Evolutionary conservation across 2,329 filamentous ascomycete genomes (phyloP), one percentile per base, ranked within the genome.

Genomic region (Aspergillus phoenicis): DNA sequence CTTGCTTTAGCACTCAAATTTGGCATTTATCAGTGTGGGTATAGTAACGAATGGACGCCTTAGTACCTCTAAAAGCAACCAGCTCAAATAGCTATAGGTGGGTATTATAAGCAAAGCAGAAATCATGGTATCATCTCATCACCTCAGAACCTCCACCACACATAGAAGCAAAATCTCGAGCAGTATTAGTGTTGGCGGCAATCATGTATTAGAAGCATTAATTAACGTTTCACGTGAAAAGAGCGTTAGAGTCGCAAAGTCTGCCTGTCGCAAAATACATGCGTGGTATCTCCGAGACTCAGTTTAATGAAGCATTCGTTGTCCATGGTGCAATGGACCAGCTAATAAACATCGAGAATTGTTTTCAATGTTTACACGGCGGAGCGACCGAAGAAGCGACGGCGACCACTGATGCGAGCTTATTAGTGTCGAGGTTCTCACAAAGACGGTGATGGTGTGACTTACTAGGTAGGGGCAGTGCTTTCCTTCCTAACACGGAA

Each of bases 401-500:
- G 57, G 41, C 61, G 57, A 54, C 49, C 48, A 58, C 49, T 58
- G 15, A 11, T n/a, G 11, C 17, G 38, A 45, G 26, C 43, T 43
- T 53, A 33, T 38, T 30, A 51, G 38, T 4, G 11, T 7, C 13
- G 33, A 4, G 17, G 7, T 5, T 0, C 28, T 0, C 28, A 11
- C 24, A 28, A 8, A 3, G 52, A 38, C 24, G 36, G 8, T 53
- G 20, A 41, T 33, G 8, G 49, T 5, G 33, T 5, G 30, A 68
- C 71, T 69, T 66, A 73, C 71, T 60, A 39, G 57, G 64, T 59
- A 45, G 66, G 64, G 15, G 61, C 60, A 28, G 47, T 60, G 38
- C 62, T 49, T 33, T 64, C 56, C 47, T 51, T 51, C 8, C 66
- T 62, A 11, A 67, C 64, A 22, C 73, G 72, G 68, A 72, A 73